Base-by-base conservation (phyloP, 805 yeast species). In the Kazachstania kunashirensis region DNA sequence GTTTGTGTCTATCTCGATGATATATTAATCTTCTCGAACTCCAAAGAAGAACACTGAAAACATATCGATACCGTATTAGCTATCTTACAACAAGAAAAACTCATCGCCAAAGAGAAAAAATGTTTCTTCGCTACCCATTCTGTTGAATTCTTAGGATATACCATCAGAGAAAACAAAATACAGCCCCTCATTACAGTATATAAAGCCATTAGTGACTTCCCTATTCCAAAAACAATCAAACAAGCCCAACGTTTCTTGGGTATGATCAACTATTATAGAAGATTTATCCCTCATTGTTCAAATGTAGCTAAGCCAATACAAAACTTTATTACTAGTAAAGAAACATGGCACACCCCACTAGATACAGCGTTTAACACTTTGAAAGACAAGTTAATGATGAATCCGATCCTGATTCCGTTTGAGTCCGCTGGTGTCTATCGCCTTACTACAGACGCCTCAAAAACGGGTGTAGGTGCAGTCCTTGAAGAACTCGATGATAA, bases 181-280 rank as follows among this genome's bases (percentile, higher is more conserved):
- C n/a, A n/a, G n/a, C n/a, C n/a, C n/a, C n/a, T n/a, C n/a, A n/a
- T n/a, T n/a, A n/a, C n/a, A n/a, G n/a, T n/a, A n/a, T n/a, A n/a
- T n/a, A n/a, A n/a, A n/a, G n/a, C n/a, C n/a, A n/a, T n/a, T n/a
- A n/a, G n/a, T n/a, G n/a, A n/a, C n/a, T n/a, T n/a, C n/a, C n/a
- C n/a, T n/a, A n/a, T n/a, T n/a, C n/a, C n/a, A n/a, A n/a, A n/a
- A n/a, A n/a, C n/a, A n/a, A n/a, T 42, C 4, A 42, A 41, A 16
- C 31, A 39, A 10, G 45, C 43, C n/a, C 50, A 48, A 28, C 33
- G 47, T 5, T 44, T 48, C 13, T 23, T 42, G 24, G 48, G 44
- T 7, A 32, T 45, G 39, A 34, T 43, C 12, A 43, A 43, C 27
- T 48, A 41, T 29, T 46, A 45, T 23, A 31, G 45, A 20, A 29